These are phyloP conservation scores for Stereum hirsutum DNA, from an alignment of 1,284 basidiomycete species.

Conservation along the genomic window DNA sequence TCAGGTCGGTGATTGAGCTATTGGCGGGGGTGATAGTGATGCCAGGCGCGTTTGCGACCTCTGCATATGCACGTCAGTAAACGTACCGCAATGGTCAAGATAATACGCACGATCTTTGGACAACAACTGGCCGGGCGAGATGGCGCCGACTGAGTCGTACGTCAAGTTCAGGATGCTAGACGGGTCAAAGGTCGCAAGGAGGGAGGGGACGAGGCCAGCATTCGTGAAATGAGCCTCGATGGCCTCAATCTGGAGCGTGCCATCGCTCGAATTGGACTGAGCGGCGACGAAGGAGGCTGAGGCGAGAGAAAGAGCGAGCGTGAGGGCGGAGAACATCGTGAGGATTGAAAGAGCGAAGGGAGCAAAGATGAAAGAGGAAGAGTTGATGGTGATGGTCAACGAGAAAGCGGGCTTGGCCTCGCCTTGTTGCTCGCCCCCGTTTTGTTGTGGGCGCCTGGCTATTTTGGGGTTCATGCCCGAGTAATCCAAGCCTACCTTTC, in stretches of 20 bases:
- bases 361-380: conserved; percentile 17
- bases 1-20: conserved; percentile 27
- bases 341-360: conserved; percentile 9
- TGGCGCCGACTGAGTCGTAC: conserved; percentile 38
- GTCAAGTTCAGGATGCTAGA: conserved; percentile 40
- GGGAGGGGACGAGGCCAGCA: conserved; percentile 48
- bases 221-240: conserved; percentile 54
- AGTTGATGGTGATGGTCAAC: too few species aligned
- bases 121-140: conserved; percentile 52
- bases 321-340: conserved; percentile 21
- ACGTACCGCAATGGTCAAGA: neutral
- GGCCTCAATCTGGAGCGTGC: conserved; percentile 33
- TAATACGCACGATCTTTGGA: conserved; percentile 40
- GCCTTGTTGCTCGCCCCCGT: too few species aligned
- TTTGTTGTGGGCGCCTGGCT: too few species aligned
- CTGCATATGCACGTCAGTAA: conserved; percentile 21
- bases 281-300: conserved; percentile 32
- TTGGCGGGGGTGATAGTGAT: conserved; percentile 40
- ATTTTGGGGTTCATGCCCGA: too few species aligned
- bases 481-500: too few species aligned
- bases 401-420: too few species aligned
- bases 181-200: conserved; percentile 49
- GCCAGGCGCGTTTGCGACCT: conserved; percentile 40
- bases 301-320: conserved; percentile 24
- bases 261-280: conserved; percentile 25